A percentile compares a stretch with the other conserved stretches of the same genome.
phyloP scores from a whole-genome alignment of 225 moss, liverwort and hornwort species.

The Asterella californica region DNA sequence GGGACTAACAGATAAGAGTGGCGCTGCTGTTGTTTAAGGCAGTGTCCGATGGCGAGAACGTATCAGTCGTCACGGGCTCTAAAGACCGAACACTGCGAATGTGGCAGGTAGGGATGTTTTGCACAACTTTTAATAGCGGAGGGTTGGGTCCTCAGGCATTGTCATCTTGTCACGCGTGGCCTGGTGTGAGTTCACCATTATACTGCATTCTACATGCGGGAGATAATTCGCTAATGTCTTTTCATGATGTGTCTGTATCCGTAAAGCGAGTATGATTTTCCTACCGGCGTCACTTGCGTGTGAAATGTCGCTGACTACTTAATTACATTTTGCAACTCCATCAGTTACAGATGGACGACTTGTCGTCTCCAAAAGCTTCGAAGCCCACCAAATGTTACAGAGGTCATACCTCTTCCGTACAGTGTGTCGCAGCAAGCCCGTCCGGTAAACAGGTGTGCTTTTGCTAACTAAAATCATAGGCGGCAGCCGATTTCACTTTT shows the following conservation, averaged over 20 bases:
- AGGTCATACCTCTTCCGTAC: slow-evolving; percentile 77
- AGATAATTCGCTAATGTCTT: too few relatives aligned
- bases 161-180: background rate
- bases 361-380: slow-evolving; percentile 30
- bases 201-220: too few relatives aligned
- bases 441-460: slow-evolving; percentile 61
- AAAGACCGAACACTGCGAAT: slow-evolving; percentile 67
- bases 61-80: slow-evolving; percentile 66
- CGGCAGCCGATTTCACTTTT: too few relatives aligned
- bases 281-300: background rate
- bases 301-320: background rate
- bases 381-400: slow-evolving; percentile 50
- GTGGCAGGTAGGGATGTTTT: slow-evolving; percentile 59
- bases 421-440: slow-evolving; percentile 71
- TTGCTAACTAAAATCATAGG: background rate
- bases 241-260: background rate
- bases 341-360: slow-evolving; percentile 28
- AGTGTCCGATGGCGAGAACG: slow-evolving; percentile 51
- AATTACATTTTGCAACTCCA: background rate
- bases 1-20: slow-evolving; percentile 12
- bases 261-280: background rate
- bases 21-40: slow-evolving; percentile 27
- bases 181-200: background rate
- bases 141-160: background rate
- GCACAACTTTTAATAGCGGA: too few relatives aligned